Evolutionary conservation across 306 rosid species (phyloP).

Genomic region (Lablab purpureus): DNA sequence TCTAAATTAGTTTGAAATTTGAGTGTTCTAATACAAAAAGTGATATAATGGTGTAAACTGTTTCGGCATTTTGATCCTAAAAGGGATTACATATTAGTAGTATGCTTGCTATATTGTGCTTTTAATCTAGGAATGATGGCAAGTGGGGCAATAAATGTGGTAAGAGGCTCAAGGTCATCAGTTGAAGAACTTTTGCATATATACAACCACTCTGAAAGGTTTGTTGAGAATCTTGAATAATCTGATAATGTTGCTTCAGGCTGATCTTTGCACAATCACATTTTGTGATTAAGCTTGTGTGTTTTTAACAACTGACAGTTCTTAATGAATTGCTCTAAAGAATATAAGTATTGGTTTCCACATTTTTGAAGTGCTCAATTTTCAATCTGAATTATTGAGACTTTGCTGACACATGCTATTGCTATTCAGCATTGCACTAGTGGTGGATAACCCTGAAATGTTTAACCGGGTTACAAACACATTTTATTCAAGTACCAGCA

Average conservation of each 20-base stretch:
- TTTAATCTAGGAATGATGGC: constrained; percentile 87
- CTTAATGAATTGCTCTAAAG: neutral
- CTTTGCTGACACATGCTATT: constrained; percentile 33
- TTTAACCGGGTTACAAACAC: constrained; percentile 70
- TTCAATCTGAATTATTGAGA: constrained; percentile 37
- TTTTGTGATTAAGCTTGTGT: constrained; percentile 6
- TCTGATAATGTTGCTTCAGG: neutral
- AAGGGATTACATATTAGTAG: neutral
- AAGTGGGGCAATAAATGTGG: constrained; percentile 90
- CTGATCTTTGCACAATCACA: neutral
- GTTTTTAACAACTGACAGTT: constrained; percentile 15
- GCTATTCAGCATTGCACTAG: constrained; percentile 81
- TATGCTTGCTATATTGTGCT: constrained; percentile 14
- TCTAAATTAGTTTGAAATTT: constrained; percentile 16
- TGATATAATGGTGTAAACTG: constrained; percentile 4
- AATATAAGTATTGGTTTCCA: neutral
- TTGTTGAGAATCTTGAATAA: constrained; percentile 8
- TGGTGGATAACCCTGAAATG: constrained; percentile 83
- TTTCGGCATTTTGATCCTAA: constrained; percentile 14
- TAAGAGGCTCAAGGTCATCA: constrained; percentile 95
- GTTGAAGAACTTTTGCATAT: constrained; percentile 83
- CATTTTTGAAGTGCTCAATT: constrained; percentile 7
- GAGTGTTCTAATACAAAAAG: neutral
- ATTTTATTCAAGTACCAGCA: constrained; percentile 65
- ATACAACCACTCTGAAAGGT: constrained; percentile 96